Evolutionary conservation across 805 yeast genomes (phyloP), one percentile per base, ranked within the genome.

Genomic region (Ogataea sp.): DNA sequence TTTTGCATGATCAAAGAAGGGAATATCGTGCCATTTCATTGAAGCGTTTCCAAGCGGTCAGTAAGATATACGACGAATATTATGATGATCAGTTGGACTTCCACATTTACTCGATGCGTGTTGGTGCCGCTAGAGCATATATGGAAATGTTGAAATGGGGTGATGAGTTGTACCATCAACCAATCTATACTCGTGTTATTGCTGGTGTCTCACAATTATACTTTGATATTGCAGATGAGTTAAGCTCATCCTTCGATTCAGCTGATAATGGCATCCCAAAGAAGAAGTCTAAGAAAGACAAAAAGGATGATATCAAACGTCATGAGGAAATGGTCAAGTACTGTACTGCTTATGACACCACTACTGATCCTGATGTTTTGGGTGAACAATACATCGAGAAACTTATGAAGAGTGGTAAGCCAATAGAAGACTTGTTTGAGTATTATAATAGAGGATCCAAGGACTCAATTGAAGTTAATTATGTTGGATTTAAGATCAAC

Each of bases 31-130:
- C 95, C 0, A 62, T 93, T 47, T 78, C 97, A 0, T 63, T 88
- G 45, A 93, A 93, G 61, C 73, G 97, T 51, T 85, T 72, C 55
- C 59, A 65, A 32, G 79, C 86, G 2, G 70, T 88, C 34, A 65
- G 77, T 37, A 76, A 77, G 43, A 73, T 83, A 24, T 88, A 78
- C 60, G 70, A 76, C 33, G 83, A 78, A 39, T 88, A 78, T 61
- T 74, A 68, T 53, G 75, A 75, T 45, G 98, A 93, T 55, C 97
- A 93, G 64, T 71, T 83, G 46, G 99, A 93, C 58, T 93, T 90
- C 80, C 97, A 93, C 58, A 80, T 84, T 34, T 93, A 86, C 58
- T 83, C 95, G 56, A 75, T 85, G 70, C 76, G 96, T 61, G 78
- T 83, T 50, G 97, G 97, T 18, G 86, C 97, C 6, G 80, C 90